Base-by-base conservation (phyloP, 371 early-diverging fungal species). In the Mortierella sp. region DNA sequence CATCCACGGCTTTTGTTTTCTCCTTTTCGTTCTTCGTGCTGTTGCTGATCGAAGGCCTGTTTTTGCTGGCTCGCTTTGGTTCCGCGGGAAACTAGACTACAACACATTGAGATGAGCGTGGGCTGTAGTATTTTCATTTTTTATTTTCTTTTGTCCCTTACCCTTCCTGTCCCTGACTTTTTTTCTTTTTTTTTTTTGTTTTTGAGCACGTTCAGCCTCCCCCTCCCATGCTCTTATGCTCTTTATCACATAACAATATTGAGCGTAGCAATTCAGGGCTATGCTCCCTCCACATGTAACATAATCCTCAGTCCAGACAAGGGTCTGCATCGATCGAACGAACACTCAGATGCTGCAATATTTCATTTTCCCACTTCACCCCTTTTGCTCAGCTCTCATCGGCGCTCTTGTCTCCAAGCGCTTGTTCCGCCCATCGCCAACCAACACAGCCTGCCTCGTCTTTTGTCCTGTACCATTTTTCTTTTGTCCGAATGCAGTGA, bases 371-470 rank as follows among this genome's bases (percentile, higher is more conserved):
- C 34, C 8, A 38, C 42, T 38, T 38, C 38, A 50, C 21, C 38
- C 68, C 24, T 24, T 38, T 9, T 68, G 42, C 42, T 10, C 65
- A 0, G 65, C 21, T 31, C 65, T 63, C 65, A 63, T 63, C 31
- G 65, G 38, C 31, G 21, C 34, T 31, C 65, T 24, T 24, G 19
- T 68, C 63, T 63, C 31, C 34, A 42, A 68, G 44, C 24, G 21
- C 3, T 24, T 68, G 38, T 42, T 42, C 68, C 68, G 38, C 68
- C 44, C 68, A 38, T 42, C 11, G 24, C 68, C 68, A 2, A 68
- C 34, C 68, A 68, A 68, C 68, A 68, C 68, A 68, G 68, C 68
- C 68, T 68, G 68, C 68, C 1, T 68, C 68, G 21, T 38, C 24
- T 7, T 24, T 55, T 24, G 19, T 4, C 44, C 34, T 21, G n/a